A percentile compares a stretch with the other conserved stretches of the same genome.
Evolutionary conservation across 352 stramenopile genomes (phyloP).

Genomic region (Phytophthora podocarpi): DNA sequence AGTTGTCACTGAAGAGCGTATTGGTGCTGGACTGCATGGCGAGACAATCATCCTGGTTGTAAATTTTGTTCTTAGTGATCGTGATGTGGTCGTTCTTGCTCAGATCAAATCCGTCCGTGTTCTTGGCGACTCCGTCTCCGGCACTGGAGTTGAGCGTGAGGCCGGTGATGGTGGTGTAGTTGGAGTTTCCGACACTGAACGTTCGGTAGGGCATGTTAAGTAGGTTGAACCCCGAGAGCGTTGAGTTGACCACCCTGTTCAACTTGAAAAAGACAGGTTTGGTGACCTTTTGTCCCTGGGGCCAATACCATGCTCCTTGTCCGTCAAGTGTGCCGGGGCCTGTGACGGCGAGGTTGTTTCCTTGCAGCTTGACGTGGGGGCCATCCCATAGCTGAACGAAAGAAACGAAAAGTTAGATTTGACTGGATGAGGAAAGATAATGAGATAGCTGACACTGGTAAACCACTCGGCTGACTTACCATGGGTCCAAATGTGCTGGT

Average conservation of each 20-base stretch:
- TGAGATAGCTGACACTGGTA: no score
- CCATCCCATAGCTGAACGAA: slow-evolving; percentile 29
- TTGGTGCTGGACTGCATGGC: slow-evolving; percentile 27
- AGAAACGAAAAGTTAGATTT: neutral
- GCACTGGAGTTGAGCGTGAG: slow-evolving; percentile 24
- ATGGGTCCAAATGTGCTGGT: slow-evolving; percentile 38
- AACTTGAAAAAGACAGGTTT: slow-evolving; percentile 22
- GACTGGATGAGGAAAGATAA: no score
- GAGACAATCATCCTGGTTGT: slow-evolving; percentile 30
- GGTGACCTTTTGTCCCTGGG: slow-evolving; percentile 26
- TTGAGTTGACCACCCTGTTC: slow-evolving; percentile 20
- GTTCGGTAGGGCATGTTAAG: slow-evolving; percentile 26
- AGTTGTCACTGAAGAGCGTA: slow-evolving; percentile 20
- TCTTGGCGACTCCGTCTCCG: slow-evolving; percentile 14
- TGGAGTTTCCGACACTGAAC: slow-evolving; percentile 17
- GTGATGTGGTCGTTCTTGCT: slow-evolving; percentile 30
- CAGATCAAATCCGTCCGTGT: slow-evolving; percentile 33
- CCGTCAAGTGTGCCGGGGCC: slow-evolving; percentile 38
- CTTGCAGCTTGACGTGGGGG: slow-evolving; percentile 33
- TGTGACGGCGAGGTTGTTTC: slow-evolving; percentile 31
- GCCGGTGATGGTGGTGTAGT: slow-evolving; percentile 21
- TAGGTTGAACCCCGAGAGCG: slow-evolving; percentile 33
- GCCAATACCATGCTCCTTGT: slow-evolving; percentile 41
- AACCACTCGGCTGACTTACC: slow-evolving; percentile 3
- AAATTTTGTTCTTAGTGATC: slow-evolving; percentile 36